A percentile compares a stretch with the other conserved stretches of the same genome.
These are phyloP conservation scores for Lasiosphaeria ovina DNA, from an alignment of 495 filamentous ascomycete genomes.

Conservation along the genomic window DNA sequence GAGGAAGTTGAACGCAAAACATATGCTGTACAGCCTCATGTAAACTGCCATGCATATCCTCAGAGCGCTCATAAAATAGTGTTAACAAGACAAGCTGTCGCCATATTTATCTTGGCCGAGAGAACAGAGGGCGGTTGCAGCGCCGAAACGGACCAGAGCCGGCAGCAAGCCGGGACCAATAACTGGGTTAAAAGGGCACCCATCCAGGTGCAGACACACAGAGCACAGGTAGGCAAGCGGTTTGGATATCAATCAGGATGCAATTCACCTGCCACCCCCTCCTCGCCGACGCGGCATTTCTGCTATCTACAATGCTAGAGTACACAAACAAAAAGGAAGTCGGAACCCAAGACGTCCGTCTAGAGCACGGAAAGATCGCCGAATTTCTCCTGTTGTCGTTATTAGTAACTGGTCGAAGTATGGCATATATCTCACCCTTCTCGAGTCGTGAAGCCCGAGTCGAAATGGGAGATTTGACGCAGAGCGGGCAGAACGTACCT, in stretches of 20 bases:
- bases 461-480: slow-evolving; percentile 8
- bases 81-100: too few species aligned
- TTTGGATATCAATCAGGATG: slow-evolving; percentile 16
- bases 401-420: slow-evolving; percentile 11
- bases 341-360: slow-evolving; percentile 27
- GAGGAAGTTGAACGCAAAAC: too few species aligned
- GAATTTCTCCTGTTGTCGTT: slow-evolving; percentile 79
- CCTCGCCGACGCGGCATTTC: slow-evolving; percentile 20
- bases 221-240: not conserved
- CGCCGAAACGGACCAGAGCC: too few species aligned
- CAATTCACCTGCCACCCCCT: slow-evolving; percentile 32
- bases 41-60: too few species aligned
- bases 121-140: too few species aligned
- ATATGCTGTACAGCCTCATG: too few species aligned
- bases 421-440: too few species aligned
- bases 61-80: too few species aligned
- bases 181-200: too few species aligned
- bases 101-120: too few species aligned
- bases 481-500: slow-evolving; percentile 57
- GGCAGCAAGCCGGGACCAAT: too few species aligned
- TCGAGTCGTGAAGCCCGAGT: not conserved
- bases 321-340: slow-evolving; percentile 50
- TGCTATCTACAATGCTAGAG: slow-evolving; percentile 59
- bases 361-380: slow-evolving; percentile 92
- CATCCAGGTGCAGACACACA: not conserved